Evolutionary conservation across 805 yeast genomes (phyloP).

Genomic region (Zygosaccharomyces bailii): DNA sequence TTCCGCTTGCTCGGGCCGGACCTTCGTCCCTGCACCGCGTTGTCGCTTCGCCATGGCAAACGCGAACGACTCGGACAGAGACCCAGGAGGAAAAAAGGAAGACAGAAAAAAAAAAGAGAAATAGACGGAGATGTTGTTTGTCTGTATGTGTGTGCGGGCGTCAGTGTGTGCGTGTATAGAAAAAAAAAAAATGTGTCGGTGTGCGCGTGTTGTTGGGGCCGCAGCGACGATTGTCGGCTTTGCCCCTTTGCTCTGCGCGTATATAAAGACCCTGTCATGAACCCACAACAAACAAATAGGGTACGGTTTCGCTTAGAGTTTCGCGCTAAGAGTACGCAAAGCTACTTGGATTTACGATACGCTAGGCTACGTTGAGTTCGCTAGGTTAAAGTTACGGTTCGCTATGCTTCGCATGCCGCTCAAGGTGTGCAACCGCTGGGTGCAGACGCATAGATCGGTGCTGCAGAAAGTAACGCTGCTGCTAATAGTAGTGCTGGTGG

Average conservation of each 20-base stretch:
- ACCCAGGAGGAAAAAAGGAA: neutral
- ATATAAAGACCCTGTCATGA: neutral
- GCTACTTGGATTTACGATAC: neutral
- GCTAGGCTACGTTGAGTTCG: neutral
- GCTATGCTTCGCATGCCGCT: neutral
- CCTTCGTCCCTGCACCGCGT: no score
- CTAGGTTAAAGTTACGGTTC: neutral
- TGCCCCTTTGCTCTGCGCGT: neutral
- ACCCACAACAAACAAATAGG: neutral
- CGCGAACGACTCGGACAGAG: no score
- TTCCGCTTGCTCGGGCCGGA: no score
- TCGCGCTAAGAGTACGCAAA: neutral
- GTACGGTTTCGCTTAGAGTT: neutral
- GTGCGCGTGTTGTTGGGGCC: neutral
- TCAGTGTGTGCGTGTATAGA: no score
- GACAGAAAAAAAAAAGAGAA: no score
- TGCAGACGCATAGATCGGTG: conserved; percentile 7
- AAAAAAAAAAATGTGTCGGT: no score
- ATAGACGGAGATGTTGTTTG: no score
- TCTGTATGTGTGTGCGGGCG: no score
- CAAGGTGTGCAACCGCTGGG: neutral
- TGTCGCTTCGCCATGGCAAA: no score
- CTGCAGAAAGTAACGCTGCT: conserved; percentile 5
- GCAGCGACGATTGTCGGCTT: neutral
- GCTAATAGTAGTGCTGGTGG: conserved; percentile 3